A percentile compares a stretch with the other conserved stretches of the same genome.
These are phyloP conservation scores for Talaromyces islandicus DNA, from an alignment of 2,329 filamentous ascomycete species.

Conservation along the genomic window DNA sequence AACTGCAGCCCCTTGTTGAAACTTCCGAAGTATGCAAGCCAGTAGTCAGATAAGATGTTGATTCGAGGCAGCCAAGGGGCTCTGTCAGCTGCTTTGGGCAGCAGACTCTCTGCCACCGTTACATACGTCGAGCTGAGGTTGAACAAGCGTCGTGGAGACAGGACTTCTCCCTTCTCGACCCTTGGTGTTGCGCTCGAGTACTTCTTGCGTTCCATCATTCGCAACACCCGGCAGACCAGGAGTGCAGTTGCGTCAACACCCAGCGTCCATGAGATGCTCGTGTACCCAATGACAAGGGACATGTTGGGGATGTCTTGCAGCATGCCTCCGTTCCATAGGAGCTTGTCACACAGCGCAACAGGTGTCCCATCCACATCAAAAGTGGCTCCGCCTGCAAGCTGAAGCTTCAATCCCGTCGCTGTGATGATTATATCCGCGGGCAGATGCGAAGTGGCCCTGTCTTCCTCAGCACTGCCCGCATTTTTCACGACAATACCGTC, in stretches of 20 bases:
- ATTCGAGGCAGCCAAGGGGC: conserved; percentile 20
- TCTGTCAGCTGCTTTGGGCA: conserved; percentile 21
- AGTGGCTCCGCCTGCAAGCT: conserved; percentile 22
- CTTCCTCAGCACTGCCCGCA: conserved; percentile 23
- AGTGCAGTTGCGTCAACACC: conserved; percentile 28
- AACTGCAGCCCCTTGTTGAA: neutral
- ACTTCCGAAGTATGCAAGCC: neutral
- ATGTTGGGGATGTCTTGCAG: conserved; percentile 34
- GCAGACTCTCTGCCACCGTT: conserved; percentile 12
- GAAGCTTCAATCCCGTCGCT: conserved; percentile 32
- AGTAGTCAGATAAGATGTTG: neutral
- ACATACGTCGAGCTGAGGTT: conserved; percentile 25
- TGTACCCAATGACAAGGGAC: conserved; percentile 28
- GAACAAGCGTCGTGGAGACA: conserved; percentile 14
- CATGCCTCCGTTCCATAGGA: conserved; percentile 29
- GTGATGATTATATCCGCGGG: conserved; percentile 33
- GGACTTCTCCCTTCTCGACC: conserved; percentile 1
- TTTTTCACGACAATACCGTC: conserved; percentile 40
- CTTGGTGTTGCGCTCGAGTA: conserved; percentile 11
- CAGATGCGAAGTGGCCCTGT: conserved; percentile 11
- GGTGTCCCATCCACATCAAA: conserved; percentile 23
- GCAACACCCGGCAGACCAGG: conserved; percentile 24
- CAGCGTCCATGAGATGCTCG: conserved; percentile 32
- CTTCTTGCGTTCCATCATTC: conserved; percentile 14
- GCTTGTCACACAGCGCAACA: conserved; percentile 20